Evolutionary conservation across 2,329 filamentous ascomycete species (phyloP).

Genomic region (Aspergillus fumigatus): DNA sequence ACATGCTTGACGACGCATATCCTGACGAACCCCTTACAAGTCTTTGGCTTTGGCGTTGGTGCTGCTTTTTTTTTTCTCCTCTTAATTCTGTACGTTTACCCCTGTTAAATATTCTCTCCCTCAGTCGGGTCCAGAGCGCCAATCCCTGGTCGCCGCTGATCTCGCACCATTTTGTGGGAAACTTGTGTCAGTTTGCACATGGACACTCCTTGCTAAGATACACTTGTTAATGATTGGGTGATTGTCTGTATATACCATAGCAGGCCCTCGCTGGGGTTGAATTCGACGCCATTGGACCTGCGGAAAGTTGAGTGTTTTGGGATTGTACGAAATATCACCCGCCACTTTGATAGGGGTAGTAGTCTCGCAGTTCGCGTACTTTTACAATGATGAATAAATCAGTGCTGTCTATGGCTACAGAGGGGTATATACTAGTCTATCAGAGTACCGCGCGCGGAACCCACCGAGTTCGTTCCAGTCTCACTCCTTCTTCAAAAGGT

Average conservation of each 20-base stretch:
- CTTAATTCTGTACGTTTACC: neutral
- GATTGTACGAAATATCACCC: neutral
- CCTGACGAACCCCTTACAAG: neutral
- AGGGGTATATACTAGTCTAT: neutral
- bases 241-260: neutral
- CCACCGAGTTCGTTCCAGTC: neutral
- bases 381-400: neutral
- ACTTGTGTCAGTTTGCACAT: neutral
- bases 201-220: neutral
- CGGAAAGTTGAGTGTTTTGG: neutral
- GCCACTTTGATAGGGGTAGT: neutral
- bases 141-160: neutral
- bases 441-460: neutral
- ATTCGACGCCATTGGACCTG: neutral
- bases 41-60: neutral
- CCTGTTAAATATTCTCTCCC: neutral
- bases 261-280: neutral
- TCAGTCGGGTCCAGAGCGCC: neutral
- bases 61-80: neutral
- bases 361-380: neutral
- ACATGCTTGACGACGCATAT: slow-evolving; percentile 7
- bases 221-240: neutral
- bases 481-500: slow-evolving; percentile 17
- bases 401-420: neutral
- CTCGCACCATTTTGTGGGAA: neutral